Conservation (phyloP, 192 early-diverging fungal species). For the Chytriomyces confervae region DNA sequence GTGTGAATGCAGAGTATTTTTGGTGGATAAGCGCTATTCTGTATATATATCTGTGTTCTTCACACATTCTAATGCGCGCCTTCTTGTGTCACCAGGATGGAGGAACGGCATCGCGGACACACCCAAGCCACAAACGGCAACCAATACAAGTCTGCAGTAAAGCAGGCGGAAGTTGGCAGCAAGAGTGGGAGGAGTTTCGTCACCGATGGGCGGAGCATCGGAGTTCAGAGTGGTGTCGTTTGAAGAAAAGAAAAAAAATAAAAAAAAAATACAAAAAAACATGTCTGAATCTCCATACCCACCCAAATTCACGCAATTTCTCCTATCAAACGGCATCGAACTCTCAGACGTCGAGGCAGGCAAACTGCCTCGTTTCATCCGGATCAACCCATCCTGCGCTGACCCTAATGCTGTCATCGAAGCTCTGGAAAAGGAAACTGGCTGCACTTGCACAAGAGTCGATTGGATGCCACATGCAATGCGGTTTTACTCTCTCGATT, state of each 20-base stretch:
- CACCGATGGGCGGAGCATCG: no score
- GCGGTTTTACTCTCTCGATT: slow-evolving; percentile 61
- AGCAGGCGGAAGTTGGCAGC: no score
- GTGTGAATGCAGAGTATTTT: neutral
- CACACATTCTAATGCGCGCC: no score
- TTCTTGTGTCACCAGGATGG: no score
- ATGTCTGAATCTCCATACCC: neutral
- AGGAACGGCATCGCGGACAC: no score
- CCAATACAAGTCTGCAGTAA: no score
- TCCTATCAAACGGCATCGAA: slow-evolving; percentile 74
- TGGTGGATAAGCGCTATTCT: neutral
- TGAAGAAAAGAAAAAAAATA: neutral
- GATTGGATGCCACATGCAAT: slow-evolving; percentile 26
- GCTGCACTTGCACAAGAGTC: slow-evolving; percentile 54
- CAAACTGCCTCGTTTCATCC: slow-evolving; percentile 75
- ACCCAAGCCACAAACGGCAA: no score
- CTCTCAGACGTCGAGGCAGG: slow-evolving; percentile 64
- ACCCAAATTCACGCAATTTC: slow-evolving; percentile 66
- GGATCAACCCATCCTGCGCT: slow-evolving; percentile 58
- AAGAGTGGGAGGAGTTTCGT: no score
- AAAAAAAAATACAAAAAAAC: neutral
- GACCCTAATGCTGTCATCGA: slow-evolving; percentile 39
- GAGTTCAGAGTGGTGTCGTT: no score
- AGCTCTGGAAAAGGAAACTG: slow-evolving; percentile 53
- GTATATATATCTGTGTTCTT: no score